Evolutionary conservation across 2,329 filamentous ascomycete genomes (phyloP).

Genomic region (Aureobasidium melanogenum): DNA sequence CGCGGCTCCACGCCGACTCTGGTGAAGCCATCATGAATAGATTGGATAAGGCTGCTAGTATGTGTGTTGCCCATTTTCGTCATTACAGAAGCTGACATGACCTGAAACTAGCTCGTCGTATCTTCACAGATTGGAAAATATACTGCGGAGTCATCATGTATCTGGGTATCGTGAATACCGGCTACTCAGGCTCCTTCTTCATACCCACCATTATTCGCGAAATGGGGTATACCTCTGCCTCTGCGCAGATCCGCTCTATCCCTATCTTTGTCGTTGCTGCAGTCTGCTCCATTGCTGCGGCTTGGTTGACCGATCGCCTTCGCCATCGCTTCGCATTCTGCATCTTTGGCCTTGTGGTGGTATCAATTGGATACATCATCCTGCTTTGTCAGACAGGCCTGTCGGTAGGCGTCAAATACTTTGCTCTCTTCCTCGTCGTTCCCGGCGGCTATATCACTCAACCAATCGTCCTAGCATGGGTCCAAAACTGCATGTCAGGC

Average conservation of each 20-base stretch:
- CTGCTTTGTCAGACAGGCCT: slow-evolving; percentile 39
- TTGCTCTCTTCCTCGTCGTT: slow-evolving; percentile 47
- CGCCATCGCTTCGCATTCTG: slow-evolving; percentile 48
- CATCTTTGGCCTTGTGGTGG: slow-evolving; percentile 41
- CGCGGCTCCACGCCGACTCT: slow-evolving; percentile 29
- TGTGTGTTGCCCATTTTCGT: too few relatives aligned
- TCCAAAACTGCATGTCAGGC: slow-evolving; percentile 48
- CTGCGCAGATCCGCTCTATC: slow-evolving; percentile 30
- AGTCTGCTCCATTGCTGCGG: slow-evolving; percentile 32
- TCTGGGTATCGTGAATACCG: slow-evolving; percentile 34
- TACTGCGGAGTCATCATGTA: slow-evolving; percentile 32
- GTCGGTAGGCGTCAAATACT: slow-evolving; percentile 41
- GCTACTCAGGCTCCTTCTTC: slow-evolving; percentile 36
- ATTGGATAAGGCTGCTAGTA: slow-evolving; percentile 39
- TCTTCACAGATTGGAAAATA: slow-evolving; percentile 41
- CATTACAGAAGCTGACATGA: not conserved
- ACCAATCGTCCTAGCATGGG: slow-evolving; percentile 48
- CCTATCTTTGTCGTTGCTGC: slow-evolving; percentile 32
- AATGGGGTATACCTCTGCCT: slow-evolving; percentile 32
- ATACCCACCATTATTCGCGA: slow-evolving; percentile 34
- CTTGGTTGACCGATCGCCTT: slow-evolving; percentile 42
- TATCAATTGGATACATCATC: slow-evolving; percentile 47
- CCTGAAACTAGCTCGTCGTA: slow-evolving; percentile 20
- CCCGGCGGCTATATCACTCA: slow-evolving; percentile 47
- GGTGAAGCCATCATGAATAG: slow-evolving; percentile 44